Evolutionary conservation across 2,329 filamentous ascomycete genomes (phyloP).

Genomic region (Exophiala bonariae): DNA sequence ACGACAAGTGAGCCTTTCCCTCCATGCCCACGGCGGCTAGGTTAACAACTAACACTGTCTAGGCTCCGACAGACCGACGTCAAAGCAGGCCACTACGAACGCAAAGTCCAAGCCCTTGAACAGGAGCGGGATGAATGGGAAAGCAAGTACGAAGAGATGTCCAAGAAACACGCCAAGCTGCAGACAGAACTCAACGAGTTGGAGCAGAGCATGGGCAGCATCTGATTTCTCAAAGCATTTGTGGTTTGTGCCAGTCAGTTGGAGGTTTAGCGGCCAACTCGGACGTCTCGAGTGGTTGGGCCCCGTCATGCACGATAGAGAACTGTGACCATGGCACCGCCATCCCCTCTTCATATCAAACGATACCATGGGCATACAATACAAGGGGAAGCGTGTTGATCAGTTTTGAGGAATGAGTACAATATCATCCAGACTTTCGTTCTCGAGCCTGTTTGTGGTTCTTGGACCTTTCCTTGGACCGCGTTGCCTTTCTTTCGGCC

Average conservation of each 20-base stretch:
- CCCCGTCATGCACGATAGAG: constrained; percentile 13
- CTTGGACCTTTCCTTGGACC: constrained; percentile 64
- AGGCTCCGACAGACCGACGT: constrained; percentile 99
- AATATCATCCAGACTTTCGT: constrained; percentile 29
- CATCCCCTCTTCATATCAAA: constrained; percentile 21
- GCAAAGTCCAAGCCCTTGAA: constrained; percentile 97
- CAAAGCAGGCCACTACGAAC: constrained; percentile 98
- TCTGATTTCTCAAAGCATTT: constrained; percentile 58
- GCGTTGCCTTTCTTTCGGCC: constrained; percentile 67
- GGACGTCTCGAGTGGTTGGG: constrained; percentile 11
- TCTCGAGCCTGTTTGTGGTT: constrained; percentile 70
- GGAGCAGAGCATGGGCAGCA: constrained; percentile 87
- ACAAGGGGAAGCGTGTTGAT: constrained; percentile 17
- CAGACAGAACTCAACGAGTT: constrained; percentile 93
- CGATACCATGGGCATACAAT: constrained; percentile 26
- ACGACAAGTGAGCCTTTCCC: constrained; percentile 80
- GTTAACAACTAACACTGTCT: constrained; percentile 10
- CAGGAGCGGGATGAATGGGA: constrained; percentile 91
- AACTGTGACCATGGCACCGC: no score
- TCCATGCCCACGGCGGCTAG: neutral
- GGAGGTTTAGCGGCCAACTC: constrained; percentile 26
- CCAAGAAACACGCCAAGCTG: constrained; percentile 78
- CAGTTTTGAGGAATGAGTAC: constrained; percentile 14
- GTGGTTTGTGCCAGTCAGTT: constrained; percentile 14
- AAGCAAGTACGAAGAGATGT: constrained; percentile 96